A percentile compares a stretch with the other conserved stretches of the same genome.
Evolutionary conservation across 768 basidiomycete genomes (phyloP).

Genomic region (Kockovaella imperatae): DNA sequence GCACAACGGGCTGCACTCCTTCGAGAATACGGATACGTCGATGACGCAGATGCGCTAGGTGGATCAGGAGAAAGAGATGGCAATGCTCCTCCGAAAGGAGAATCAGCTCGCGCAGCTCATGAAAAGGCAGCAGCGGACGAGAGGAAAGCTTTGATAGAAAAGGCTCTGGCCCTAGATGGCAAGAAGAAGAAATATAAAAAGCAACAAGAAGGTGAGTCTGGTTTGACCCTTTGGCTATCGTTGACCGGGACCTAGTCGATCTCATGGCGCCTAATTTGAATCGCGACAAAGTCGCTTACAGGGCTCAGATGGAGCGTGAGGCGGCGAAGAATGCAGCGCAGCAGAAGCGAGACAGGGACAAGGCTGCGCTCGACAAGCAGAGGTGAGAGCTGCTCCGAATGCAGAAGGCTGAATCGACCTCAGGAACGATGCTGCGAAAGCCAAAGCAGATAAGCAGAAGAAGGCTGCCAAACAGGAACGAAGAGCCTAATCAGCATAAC

Average conservation of each 20-base stretch:
- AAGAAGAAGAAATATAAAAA: constrained; percentile 42
- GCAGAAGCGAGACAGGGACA: constrained; percentile 35
- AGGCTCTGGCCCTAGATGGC: constrained; percentile 35
- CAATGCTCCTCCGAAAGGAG: constrained; percentile 23
- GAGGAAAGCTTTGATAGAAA: constrained; percentile 28
- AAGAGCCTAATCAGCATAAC: constrained; percentile 16
- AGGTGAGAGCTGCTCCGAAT: constrained; percentile 13
- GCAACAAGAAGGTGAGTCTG: constrained; percentile 33
- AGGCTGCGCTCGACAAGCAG: constrained; percentile 42
- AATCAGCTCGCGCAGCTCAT: constrained; percentile 17
- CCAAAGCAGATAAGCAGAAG: constrained; percentile 44
- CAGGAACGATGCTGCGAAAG: constrained; percentile 41
- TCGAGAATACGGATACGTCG: constrained; percentile 41
- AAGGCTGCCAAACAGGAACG: constrained; percentile 43
- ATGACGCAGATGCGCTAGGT: too few species aligned
- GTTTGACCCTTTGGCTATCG: neutral
- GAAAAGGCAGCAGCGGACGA: constrained; percentile 40
- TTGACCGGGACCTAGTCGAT: constrained; percentile 26
- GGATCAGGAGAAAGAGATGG: constrained; percentile 9
- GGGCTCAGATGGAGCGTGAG: constrained; percentile 37
- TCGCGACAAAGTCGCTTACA: constrained; percentile 33
- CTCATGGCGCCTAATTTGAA: constrained; percentile 44
- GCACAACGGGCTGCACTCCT: constrained; percentile 33
- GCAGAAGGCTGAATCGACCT: neutral
- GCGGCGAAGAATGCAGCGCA: constrained; percentile 27